Percentiles rank a stretch among this genome's conserved stretches.
Evolutionary conservation across 345 rosid species (phyloP).

Genomic region (Gossypium turneri): DNA sequence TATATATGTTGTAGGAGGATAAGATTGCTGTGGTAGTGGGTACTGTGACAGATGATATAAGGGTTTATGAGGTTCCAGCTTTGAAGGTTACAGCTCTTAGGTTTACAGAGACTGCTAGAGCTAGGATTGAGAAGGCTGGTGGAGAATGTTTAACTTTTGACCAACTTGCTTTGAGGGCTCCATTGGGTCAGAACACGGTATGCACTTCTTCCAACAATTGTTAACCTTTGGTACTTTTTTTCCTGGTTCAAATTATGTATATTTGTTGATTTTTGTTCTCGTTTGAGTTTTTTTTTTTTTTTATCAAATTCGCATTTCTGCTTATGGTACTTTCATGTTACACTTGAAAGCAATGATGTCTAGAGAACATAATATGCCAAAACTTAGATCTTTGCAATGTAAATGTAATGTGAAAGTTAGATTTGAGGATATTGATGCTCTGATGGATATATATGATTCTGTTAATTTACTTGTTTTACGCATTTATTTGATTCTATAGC

Average conservation of each 20-base stretch:
- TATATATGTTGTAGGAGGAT: conserved; percentile 42
- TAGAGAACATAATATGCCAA: neutral
- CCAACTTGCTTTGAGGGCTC: conserved; percentile 89
- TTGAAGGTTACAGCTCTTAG: conserved; percentile 80
- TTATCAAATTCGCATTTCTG: neutral
- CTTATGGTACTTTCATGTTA: neutral
- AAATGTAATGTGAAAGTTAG: neutral
- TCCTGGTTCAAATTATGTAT: neutral
- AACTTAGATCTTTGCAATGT: neutral
- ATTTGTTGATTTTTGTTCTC: neutral
- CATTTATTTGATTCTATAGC: neutral
- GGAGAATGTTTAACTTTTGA: conserved; percentile 97
- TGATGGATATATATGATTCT: neutral
- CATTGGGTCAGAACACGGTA: conserved; percentile 98
- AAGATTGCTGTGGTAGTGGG: conserved; percentile 89
- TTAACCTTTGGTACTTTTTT: neutral
- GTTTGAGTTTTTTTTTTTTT: too few species aligned
- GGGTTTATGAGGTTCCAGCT: conserved; percentile 82
- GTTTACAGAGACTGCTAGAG: conserved; percentile 89
- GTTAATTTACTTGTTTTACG: neutral
- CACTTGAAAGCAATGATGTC: too few species aligned
- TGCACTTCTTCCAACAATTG: neutral
- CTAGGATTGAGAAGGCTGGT: conserved; percentile 95
- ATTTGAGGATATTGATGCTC: neutral
- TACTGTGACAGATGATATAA: conserved; percentile 79